Conservation (phyloP, 768 basidiomycete genomes). For the Stropharia rugosoannulata region DNA sequence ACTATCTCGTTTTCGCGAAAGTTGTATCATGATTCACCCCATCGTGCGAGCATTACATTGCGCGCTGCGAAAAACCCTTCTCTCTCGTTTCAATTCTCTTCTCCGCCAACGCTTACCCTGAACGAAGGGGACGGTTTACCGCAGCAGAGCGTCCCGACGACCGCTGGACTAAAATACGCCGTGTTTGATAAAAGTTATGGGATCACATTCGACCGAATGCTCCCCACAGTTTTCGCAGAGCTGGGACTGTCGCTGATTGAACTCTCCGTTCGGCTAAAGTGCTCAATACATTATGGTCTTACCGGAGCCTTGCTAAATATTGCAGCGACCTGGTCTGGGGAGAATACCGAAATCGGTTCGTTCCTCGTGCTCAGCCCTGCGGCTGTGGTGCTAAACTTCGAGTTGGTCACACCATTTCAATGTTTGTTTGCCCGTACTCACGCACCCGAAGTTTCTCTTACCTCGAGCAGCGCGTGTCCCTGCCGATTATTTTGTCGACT, state of each 20-base stretch:
- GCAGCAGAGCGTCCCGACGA: conserved; percentile 38
- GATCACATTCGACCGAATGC: conserved; percentile 42
- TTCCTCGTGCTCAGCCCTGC: conserved; percentile 40
- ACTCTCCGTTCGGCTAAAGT: conserved; percentile 51
- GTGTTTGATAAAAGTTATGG: conserved; percentile 49
- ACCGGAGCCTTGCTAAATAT: conserved; percentile 40
- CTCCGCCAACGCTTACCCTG: conserved; percentile 36
- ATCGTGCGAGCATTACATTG: conserved; percentile 44
- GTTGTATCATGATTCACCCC: conserved; percentile 47
- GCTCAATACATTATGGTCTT: conserved; percentile 48
- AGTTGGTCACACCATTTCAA: conserved; percentile 41
- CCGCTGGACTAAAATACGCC: conserved; percentile 48
- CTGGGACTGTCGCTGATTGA: conserved; percentile 53
- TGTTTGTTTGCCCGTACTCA: conserved; percentile 1
- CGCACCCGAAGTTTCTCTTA: conserved; percentile 44
- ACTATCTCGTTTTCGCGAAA: conserved; percentile 48
- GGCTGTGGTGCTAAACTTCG: conserved; percentile 53
- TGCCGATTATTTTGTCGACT: conserved; percentile 59
- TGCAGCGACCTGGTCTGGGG: conserved; percentile 41
- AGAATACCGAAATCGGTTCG: conserved; percentile 41
- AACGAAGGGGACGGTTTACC: conserved; percentile 17
- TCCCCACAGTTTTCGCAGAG: conserved; percentile 51
- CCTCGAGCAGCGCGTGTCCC: conserved; percentile 52
- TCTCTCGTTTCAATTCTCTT: conserved; percentile 42
- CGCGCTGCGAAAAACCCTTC: conserved; percentile 32